Evolutionary conservation across 176 grass and related monocot species (phyloP).

Genomic region (Hordeum vulgare): MorexV3_pseudomolecules_assembly NC_058524.1:27000656-27001155

Average conservation of each 20-base stretch:
- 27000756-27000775: too few species aligned
- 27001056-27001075: constrained; percentile 16
- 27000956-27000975: neutral
- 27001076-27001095: constrained; percentile 1
- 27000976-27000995: constrained; percentile 13
- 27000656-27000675: neutral
- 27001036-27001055: constrained; percentile 1
- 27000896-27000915: neutral
- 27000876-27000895: neutral
- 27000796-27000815: neutral
- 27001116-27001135: neutral
- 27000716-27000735: neutral
- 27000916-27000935: neutral
- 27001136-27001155: neutral
- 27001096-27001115: constrained; percentile 1
- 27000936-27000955: neutral
- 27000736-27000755: neutral
- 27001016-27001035: neutral
- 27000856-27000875: neutral
- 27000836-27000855: neutral
- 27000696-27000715: neutral
- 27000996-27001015: constrained; percentile 8
- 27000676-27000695: neutral
- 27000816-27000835: neutral
- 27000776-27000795: neutral